A percentile compares a stretch with the other conserved stretches of the same genome.
Evolutionary conservation across 1,284 basidiomycete genomes (phyloP).

Genomic region (Trichosporon sp.): DNA sequence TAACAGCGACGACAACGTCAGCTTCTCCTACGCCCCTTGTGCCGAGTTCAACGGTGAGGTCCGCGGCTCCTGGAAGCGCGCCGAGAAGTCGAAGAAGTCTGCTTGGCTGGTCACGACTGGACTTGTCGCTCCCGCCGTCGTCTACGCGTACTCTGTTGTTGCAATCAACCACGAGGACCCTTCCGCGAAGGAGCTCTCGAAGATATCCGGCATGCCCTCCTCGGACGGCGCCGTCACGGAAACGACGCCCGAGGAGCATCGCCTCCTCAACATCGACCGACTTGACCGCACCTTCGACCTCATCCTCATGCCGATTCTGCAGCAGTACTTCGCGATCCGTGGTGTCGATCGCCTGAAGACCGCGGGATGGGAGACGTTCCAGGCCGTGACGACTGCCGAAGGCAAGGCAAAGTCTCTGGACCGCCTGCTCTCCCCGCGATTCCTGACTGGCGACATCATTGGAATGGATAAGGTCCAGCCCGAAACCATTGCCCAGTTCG

Average conservation of each 20-base stretch:
- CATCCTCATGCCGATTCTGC: slow-evolving; percentile 44
- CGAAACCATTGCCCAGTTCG: slow-evolving; percentile 14
- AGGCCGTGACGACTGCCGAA: slow-evolving; percentile 40
- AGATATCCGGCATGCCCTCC: slow-evolving; percentile 43
- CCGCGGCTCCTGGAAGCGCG: slow-evolving; percentile 43
- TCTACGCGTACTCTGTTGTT: slow-evolving; percentile 52
- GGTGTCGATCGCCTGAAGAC: slow-evolving; percentile 48
- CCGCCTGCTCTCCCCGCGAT: slow-evolving; percentile 38
- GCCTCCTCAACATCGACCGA: slow-evolving; percentile 30
- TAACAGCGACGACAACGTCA: slow-evolving; percentile 22
- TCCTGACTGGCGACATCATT: slow-evolving; percentile 41
- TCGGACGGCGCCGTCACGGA: slow-evolving; percentile 42
- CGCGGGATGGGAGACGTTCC: slow-evolving; percentile 48
- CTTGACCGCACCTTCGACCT: slow-evolving; percentile 47
- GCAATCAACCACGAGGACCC: slow-evolving; percentile 45
- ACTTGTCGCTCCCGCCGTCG: slow-evolving; percentile 36
- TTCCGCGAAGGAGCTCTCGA: slow-evolving; percentile 40
- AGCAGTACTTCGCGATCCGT: slow-evolving; percentile 38
- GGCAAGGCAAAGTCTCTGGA: slow-evolving; percentile 36
- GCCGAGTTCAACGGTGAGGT: slow-evolving; percentile 30
- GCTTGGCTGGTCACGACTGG: slow-evolving; percentile 45
- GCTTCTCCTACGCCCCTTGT: slow-evolving; percentile 23
- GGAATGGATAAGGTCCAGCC: slow-evolving; percentile 30
- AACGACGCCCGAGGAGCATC: slow-evolving; percentile 34
- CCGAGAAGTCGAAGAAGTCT: slow-evolving; percentile 42